Evolutionary conservation across 2,329 filamentous ascomycete species (phyloP).

Genomic region (Cladobotryum mycophilum): DNA sequence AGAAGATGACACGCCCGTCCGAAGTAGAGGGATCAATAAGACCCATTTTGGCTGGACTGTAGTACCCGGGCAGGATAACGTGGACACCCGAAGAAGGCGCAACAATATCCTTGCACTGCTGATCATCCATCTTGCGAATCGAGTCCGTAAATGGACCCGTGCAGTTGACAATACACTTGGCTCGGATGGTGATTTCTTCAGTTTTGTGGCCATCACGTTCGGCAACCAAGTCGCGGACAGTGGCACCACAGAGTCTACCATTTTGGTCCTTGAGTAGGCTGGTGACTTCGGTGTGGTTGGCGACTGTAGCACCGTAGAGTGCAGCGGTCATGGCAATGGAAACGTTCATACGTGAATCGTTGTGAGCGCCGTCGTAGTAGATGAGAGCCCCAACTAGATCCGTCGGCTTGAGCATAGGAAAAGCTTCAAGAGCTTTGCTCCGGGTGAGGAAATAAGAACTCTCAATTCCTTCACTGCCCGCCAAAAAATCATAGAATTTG

Average conservation of each 20-base stretch:
- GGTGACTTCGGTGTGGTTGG: conserved; percentile 80
- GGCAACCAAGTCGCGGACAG: conserved; percentile 62
- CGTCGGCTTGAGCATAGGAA: conserved; percentile 80
- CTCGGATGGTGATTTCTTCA: conserved; percentile 63
- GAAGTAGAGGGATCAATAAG: conserved; percentile 81
- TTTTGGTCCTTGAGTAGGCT: conserved; percentile 65
- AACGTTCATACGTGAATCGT: conserved; percentile 89
- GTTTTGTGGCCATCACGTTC: conserved; percentile 53
- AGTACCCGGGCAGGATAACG: conserved; percentile 81
- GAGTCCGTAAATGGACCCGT: conserved; percentile 84
- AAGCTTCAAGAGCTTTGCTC: conserved; percentile 79
- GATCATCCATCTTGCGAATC: conserved; percentile 79
- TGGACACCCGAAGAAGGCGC: conserved; percentile 82
- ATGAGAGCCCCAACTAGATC: conserved; percentile 75
- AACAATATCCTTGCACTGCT: conserved; percentile 66
- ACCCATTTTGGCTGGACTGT: conserved; percentile 79
- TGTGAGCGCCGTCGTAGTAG: conserved; percentile 89
- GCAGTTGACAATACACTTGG: conserved; percentile 80
- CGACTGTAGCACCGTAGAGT: conserved; percentile 75
- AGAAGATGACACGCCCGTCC: conserved; percentile 86
- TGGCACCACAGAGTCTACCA: conserved; percentile 68
- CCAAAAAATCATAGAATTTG: conserved; percentile 80
- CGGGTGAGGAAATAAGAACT: conserved; percentile 82
- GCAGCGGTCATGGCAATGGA: conserved; percentile 82
- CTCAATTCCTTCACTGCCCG: conserved; percentile 81